Evolutionary conservation across 2,329 filamentous ascomycete species (phyloP), one percentile per base, ranked within the genome.

Genomic region (Fusarium sp.): DNA sequence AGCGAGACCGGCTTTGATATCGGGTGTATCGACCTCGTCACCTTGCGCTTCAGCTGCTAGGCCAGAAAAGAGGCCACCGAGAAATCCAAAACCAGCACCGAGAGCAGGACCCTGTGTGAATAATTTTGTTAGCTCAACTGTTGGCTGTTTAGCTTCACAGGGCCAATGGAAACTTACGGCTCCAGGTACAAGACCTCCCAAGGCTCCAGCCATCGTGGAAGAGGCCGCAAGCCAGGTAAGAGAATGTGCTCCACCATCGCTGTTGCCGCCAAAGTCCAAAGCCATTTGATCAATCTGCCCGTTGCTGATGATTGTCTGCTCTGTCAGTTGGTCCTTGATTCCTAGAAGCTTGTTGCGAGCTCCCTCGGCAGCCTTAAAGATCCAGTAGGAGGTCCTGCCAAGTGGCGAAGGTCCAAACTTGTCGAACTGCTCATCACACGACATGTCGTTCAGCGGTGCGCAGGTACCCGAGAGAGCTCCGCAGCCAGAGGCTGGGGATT

Each of bases 381-480:
- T 63, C 61, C 57, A 64, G 44, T 63, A 64, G 3, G 61, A 64
- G 43, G 35, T 64, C 33, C 55, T 62, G 6, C 61, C 57, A 4
- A 64, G 33, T n/a, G 33, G 16, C n/a, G 18, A 42, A 33, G 5
- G 43, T 11, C 59, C 61, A 7, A 35, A 62, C 43, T 50, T 43
- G 12, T 64, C 61, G 9, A 38, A 64, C 13, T 64, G 61, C 1
- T 62, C 57, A 2, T 50, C 57, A 18, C 61, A 64, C n/a, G 49
- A 35, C n/a, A 63, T 33, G 8, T 47, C 57, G 20, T 47, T 47
- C 29, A 55, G 21, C 0, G 61, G 57, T n/a, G 56, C 41, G n/a
- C 61, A 64, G 2, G 29, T 38, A 4, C 57, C 49, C 2, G 33
- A 35, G 11, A 64, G 52, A 15, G 43, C 43, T 3, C 47, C 38